Base-by-base conservation (phyloP, 768 basidiomycete species). In the Lyophyllum decastes region DNA sequence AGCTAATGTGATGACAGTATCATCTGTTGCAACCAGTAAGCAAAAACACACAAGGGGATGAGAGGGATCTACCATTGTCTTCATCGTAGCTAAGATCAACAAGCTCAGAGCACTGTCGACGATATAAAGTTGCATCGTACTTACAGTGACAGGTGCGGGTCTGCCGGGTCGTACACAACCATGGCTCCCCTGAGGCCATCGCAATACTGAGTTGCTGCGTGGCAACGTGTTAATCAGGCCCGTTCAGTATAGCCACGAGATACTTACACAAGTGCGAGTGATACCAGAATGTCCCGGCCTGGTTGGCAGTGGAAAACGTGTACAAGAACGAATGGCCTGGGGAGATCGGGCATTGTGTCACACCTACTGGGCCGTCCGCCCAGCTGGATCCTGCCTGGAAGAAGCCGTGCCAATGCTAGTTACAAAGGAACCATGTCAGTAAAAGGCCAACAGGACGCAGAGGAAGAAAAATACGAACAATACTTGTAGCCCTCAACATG, bases 331-430 rank as follows among this genome's bases (percentile, higher is more conserved):
- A 75, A 35, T 78, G 46, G 1, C 66, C 64, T 2, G 78, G 70
- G 0, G 71, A 61, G 43, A 82, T 81, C 0, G 82, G 81, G 61
- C 82, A 83, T 59, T 83, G 81, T 14, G 74, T 80, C 1, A 82
- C 70, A 44, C 70, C 62, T 2, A 69, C 66, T 1, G 70, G 59
- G 8, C 83, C 83, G 54, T 85, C 83, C 0, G 73, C 78, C 67
- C 70, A 79, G 54, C 74, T 79, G 5, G 77, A 75, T 2, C 60
- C 56, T 1, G 66, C 63, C 62, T 84, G 82, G 51, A 69, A 73
- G 47, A 84, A 62, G 2, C 83, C 83, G 61, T 84, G 83, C 82
- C 81, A 84, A 60, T 85, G 83, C 76, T 76, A n/a, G n/a, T n/a
- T n/a, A n/a, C n/a, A n/a, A n/a, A n/a, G n/a, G n/a, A n/a, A n/a